Base-by-base conservation (phyloP, 306 rosid species). In the Cucumis melo region DNA sequence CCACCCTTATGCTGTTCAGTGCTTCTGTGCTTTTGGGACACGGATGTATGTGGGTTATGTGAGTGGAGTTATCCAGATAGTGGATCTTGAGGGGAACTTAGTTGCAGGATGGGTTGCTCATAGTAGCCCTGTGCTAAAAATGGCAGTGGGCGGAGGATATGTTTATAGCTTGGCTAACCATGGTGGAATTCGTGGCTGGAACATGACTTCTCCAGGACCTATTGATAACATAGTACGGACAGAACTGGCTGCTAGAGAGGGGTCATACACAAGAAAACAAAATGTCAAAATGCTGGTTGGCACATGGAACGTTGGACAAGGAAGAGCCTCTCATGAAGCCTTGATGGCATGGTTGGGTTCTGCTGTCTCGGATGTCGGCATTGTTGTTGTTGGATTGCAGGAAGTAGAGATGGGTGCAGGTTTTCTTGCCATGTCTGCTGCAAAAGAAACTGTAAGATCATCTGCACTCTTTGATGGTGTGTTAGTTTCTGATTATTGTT, bases 371-470 rank as follows among this genome's bases (percentile, higher is more conserved):
- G 99, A 95, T 82, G 98, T 92, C 75, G 98, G 99, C 78, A 89
- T 95, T 83, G 91, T 95, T 74, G 99, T 95, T 71, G 85, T 90
- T 77, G 98, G 99, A 74, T 83, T 92, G 88, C 99, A 95, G 91
- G 99, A 95, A 84, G 99, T 92, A 80, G 99, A 95, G 68, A 95
- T 95, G 99, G 99, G 99, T 58, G 99, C 99, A 4, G 98, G 99
- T 75, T 95, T 95, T 81, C 98, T 95, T 72, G 99, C 99, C 66
- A 92, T 95, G 97, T 95, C 99, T 44, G 98, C 98, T 1, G 99
- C 99, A 76, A 95, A 95, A 88, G 99, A 95, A 88, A 95, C 98
- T 72, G 99, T 95, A 87, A 83, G 87, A 75, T 81, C 76, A 60
- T 51, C 64, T 73, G 20, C 42, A 34, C 78, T 36, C 42, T 63